A percentile compares a stretch with the other conserved stretches of the same genome.
phyloP scores from a whole-genome alignment of 2,329 filamentous ascomycete species.

The Sporothrix protearum region DNA sequence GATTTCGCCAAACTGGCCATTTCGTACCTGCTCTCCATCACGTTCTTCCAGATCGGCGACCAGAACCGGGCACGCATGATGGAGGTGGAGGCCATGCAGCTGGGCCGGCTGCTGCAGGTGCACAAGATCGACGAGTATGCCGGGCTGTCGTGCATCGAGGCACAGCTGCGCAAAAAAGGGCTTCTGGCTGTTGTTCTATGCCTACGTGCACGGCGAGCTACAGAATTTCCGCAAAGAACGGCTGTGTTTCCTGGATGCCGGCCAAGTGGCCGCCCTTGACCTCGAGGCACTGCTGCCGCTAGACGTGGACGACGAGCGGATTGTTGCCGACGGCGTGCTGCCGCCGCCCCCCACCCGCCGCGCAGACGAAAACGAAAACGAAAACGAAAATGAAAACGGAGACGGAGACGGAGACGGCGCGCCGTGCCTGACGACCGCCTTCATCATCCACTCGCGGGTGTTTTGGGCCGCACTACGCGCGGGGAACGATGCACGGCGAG shows the following conservation, averaged over 20 bases:
- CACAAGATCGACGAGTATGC: constrained; percentile 36
- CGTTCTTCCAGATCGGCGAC: constrained; percentile 38
- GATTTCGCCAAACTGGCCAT: constrained; percentile 38
- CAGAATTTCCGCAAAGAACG: constrained; percentile 13
- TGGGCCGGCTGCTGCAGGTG: constrained; percentile 35
- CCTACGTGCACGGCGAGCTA: constrained; percentile 26
- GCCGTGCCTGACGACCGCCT: neutral
- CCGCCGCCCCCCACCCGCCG: too few species aligned
- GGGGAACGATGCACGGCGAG: neutral
- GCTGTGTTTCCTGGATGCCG: constrained; percentile 8
- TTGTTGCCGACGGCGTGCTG: constrained; percentile 1
- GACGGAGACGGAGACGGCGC: neutral
- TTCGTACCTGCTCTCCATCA: constrained; percentile 35
- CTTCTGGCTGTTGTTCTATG: constrained; percentile 39
- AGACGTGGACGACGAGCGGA: constrained; percentile 22
- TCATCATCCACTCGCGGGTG: neutral
- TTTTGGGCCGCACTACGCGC: neutral
- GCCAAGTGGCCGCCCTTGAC: neutral
- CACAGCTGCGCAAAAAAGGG: constrained; percentile 39
- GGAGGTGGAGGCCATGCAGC: constrained; percentile 37
- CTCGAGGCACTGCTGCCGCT: neutral
- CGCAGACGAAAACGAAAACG: too few species aligned
- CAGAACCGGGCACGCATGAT: constrained; percentile 38
- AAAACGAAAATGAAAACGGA: too few species aligned
- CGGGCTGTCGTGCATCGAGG: constrained; percentile 36